phyloP scores from a whole-genome alignment of 495 filamentous ascomycete genomes.

The Mycothermus thermophilus region DNA sequence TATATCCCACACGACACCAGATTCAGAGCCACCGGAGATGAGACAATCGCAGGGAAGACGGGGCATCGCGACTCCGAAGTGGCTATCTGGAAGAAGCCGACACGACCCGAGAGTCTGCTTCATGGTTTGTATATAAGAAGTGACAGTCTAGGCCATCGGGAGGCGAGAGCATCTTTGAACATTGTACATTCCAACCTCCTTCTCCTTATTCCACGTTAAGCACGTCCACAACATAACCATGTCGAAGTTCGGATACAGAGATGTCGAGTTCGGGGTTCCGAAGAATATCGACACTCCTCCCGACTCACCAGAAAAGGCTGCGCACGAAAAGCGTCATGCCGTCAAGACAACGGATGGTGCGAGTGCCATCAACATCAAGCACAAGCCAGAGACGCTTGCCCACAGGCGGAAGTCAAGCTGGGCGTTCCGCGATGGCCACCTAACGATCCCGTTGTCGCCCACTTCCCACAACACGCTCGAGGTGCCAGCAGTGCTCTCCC shows the following conservation, averaged over 20 bases:
- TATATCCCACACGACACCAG: no score
- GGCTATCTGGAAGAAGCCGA: no score
- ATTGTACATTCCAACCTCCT: neutral
- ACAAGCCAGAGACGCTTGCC: neutral
- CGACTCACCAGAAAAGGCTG: slow-evolving; percentile 7
- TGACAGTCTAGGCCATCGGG: no score
- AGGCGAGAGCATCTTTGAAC: no score
- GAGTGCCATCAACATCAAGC: slow-evolving; percentile 14
- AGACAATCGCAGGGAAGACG: no score
- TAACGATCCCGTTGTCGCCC: slow-evolving; percentile 15
- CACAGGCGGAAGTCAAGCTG: slow-evolving; percentile 7
- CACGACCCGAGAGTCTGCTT: no score
- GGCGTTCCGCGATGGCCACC: slow-evolving; percentile 6
- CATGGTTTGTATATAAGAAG: no score
- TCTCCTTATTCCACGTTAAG: neutral
- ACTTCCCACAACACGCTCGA: slow-evolving; percentile 42
- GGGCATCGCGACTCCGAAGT: no score
- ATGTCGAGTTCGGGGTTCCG: slow-evolving; percentile 36
- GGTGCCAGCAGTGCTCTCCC: slow-evolving; percentile 55
- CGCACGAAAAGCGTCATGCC: slow-evolving; percentile 1
- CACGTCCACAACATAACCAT: slow-evolving; percentile 21
- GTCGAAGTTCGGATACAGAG: slow-evolving; percentile 42
- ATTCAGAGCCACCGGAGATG: no score
- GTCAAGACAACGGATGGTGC: slow-evolving; percentile 8
- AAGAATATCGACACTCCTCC: slow-evolving; percentile 14